A percentile compares a stretch with the other conserved stretches of the same genome.
Conservation (phyloP, 352 stramenopile species). For the Globisporangium paddicum region DNA sequence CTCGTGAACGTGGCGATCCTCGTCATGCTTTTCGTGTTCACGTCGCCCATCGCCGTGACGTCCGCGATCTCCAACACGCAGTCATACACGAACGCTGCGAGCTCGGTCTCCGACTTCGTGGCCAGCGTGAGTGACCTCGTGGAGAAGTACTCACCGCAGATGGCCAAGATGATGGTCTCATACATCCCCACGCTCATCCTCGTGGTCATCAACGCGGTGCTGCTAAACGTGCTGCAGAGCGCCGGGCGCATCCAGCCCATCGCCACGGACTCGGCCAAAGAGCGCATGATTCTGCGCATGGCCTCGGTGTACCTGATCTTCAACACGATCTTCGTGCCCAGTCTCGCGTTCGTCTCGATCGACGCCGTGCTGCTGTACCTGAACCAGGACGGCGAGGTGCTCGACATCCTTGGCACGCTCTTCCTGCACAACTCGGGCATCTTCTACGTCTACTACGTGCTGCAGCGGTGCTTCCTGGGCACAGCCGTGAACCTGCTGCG, state of each 20-base stretch:
- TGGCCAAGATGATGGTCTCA: conserved; percentile 72
- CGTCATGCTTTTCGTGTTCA: conserved; percentile 73
- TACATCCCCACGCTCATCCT: conserved; percentile 85
- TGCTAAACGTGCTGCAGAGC: conserved; percentile 81
- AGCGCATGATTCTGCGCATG: conserved; percentile 75
- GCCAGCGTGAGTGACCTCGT: conserved; percentile 51
- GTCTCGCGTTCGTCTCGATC: conserved; percentile 84
- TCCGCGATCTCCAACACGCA: conserved; percentile 71
- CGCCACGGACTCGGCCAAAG: conserved; percentile 80
- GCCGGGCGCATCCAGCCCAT: conserved; percentile 81
- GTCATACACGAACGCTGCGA: conserved; percentile 55
- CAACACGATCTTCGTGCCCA: conserved; percentile 86
- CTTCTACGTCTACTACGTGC: conserved; percentile 86
- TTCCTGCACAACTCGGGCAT: conserved; percentile 88
- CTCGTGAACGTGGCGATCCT: conserved; percentile 78
- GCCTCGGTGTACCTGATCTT: conserved; percentile 83
- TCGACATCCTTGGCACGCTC: conserved; percentile 77
- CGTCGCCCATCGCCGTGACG: conserved; percentile 78
- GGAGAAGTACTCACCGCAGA: conserved; percentile 62
- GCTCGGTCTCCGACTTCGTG: conserved; percentile 67
- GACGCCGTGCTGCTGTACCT: conserved; percentile 79
- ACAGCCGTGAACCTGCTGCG: conserved; percentile 72
- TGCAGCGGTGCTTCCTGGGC: conserved; percentile 79
- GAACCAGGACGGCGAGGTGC: conserved; percentile 61
- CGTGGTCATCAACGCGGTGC: conserved; percentile 82